Evolutionary conservation across 805 yeast genomes (phyloP).

Genomic region (Saccharomycopsis fermentans): DNA sequence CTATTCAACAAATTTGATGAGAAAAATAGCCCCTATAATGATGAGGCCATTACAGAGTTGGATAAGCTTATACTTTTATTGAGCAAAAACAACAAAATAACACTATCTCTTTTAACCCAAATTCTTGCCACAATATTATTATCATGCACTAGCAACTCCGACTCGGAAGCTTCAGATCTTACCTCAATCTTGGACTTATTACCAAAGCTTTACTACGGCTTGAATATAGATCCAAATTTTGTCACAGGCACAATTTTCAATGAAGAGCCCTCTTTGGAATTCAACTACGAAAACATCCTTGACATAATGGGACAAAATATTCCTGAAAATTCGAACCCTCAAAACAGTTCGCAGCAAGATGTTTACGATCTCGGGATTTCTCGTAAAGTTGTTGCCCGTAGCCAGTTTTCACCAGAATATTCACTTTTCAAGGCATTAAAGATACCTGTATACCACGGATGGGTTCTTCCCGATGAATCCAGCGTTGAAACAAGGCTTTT

Average conservation of each 20-base stretch:
- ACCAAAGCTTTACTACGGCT: constrained; percentile 34
- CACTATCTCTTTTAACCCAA: constrained; percentile 21
- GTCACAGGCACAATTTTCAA: constrained; percentile 27
- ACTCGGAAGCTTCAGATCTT: neutral
- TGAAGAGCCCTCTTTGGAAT: neutral
- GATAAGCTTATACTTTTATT: constrained; percentile 1
- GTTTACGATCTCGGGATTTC: neutral
- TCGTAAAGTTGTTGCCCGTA: neutral
- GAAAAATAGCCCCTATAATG: neutral
- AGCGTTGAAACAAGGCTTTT: constrained; percentile 28
- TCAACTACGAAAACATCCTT: neutral
- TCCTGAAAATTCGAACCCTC: neutral
- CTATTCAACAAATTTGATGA: constrained; percentile 19
- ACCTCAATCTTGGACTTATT: constrained; percentile 26
- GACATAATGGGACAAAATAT: neutral
- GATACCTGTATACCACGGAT: constrained; percentile 68
- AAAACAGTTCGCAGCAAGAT: neutral
- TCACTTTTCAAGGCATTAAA: constrained; percentile 49
- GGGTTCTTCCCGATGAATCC: constrained; percentile 47
- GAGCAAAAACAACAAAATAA: neutral
- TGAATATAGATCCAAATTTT: constrained; percentile 34
- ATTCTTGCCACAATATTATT: constrained; percentile 25
- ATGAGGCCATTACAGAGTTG: neutral
- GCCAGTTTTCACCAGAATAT: constrained; percentile 44
- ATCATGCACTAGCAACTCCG: neutral